Percentiles rank a stretch among this genome's conserved stretches.
phyloP scores from a whole-genome alignment of 495 filamentous ascomycete genomes.

The Xylaria palmicola region DNA sequence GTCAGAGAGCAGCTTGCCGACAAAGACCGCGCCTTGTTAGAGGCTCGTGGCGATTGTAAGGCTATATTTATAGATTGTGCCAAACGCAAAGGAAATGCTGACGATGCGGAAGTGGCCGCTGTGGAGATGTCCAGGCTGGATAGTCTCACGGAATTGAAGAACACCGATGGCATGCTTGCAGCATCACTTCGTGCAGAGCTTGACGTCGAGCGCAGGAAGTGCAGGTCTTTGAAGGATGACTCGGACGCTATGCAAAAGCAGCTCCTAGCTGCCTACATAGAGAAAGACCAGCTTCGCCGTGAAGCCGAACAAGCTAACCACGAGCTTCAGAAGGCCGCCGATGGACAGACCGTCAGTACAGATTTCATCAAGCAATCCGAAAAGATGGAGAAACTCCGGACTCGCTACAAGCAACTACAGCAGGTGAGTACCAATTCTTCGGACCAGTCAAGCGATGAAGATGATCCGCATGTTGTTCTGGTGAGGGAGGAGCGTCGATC shows the following conservation, averaged over 20 bases:
- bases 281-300: constrained; percentile 54
- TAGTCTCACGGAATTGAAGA: constrained; percentile 52
- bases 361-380: constrained; percentile 39
- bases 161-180: constrained; percentile 51
- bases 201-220: constrained; percentile 44
- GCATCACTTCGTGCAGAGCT: constrained; percentile 52
- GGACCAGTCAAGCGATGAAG: constrained; percentile 13
- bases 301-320: constrained; percentile 48
- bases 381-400: constrained; percentile 50
- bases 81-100: constrained; percentile 16
- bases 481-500: constrained; percentile 21
- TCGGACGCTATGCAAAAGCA: constrained; percentile 51
- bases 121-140: constrained; percentile 48
- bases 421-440: constrained; percentile 39
- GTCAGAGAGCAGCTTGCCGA: constrained; percentile 36
- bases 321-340: constrained; percentile 31
- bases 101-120: constrained; percentile 38
- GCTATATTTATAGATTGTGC: constrained; percentile 23
- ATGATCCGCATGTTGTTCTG: constrained; percentile 15
- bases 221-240: constrained; percentile 41
- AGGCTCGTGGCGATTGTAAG: constrained; percentile 34
- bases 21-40: constrained; percentile 47
- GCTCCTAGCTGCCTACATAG: constrained; percentile 49
- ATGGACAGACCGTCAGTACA: constrained; percentile 32
- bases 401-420: constrained; percentile 46